phyloP scores from a whole-genome alignment of 495 filamentous ascomycete species.

The Aspergillus baeticus region DNA sequence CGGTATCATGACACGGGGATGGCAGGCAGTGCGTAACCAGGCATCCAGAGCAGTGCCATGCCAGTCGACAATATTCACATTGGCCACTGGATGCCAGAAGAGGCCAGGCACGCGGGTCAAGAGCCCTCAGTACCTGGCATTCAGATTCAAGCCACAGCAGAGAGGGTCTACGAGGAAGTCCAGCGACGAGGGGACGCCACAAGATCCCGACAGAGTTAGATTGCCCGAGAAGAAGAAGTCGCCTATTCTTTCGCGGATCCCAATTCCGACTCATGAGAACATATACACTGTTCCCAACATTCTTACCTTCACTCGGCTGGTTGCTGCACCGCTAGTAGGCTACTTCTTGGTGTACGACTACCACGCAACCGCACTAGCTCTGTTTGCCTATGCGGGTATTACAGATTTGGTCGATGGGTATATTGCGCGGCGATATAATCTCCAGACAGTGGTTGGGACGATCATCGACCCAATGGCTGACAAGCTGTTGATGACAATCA shows the following conservation, averaged over 20 bases:
- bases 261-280: constrained; percentile 68
- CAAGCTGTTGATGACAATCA: constrained; percentile 89
- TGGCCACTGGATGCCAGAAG: constrained; percentile 7
- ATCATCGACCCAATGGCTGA: constrained; percentile 97
- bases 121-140: constrained; percentile 5
- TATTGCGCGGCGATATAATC: constrained; percentile 82
- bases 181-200: constrained; percentile 16
- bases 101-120: neutral
- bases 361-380: constrained; percentile 69
- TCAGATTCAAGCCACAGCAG: constrained; percentile 15
- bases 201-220: constrained; percentile 28
- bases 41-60: neutral
- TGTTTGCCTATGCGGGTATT: constrained; percentile 89
- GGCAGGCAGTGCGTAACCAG: constrained; percentile 3
- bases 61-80: constrained; percentile 9
- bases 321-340: constrained; percentile 82
- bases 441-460: constrained; percentile 92
- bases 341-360: constrained; percentile 86
- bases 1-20: neutral
- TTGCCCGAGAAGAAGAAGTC: constrained; percentile 25
- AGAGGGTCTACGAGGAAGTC: constrained; percentile 28
- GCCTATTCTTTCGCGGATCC: constrained; percentile 48
- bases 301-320: constrained; percentile 81
- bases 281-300: constrained; percentile 95
- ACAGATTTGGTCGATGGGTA: constrained; percentile 91